These are phyloP conservation scores for Tetrahymena thermophila DNA, from an alignment of 73 alveolate species.

Conservation along the genomic window DNA sequence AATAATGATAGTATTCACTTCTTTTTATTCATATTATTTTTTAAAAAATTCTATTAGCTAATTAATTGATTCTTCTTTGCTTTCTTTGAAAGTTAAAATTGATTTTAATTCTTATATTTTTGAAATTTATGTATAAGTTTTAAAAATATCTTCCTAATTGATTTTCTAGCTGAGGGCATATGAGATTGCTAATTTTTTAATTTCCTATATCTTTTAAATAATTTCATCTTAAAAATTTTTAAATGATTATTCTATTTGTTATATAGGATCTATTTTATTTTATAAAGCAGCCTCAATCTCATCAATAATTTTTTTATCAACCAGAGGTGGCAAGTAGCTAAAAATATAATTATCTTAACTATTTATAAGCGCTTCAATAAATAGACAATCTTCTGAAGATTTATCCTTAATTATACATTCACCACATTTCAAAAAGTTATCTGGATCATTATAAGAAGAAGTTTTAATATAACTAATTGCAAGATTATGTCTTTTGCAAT, in stretches of 20 bases:
- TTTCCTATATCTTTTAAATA: neutral
- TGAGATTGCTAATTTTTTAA: neutral
- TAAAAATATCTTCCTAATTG: neutral
- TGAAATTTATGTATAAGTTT: neutral
- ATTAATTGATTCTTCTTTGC: too few relatives aligned
- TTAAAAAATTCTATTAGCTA: too few relatives aligned
- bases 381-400: neutral
- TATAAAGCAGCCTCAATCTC: neutral
- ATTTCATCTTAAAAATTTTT: neutral
- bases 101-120: neutral
- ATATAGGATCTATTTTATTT: neutral
- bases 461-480: too few relatives aligned
- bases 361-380: neutral
- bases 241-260: neutral
- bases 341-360: neutral
- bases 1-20: neutral
- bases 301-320: neutral
- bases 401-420: too few relatives aligned
- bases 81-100: neutral
- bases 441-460: too few relatives aligned
- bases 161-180: neutral
- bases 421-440: too few relatives aligned
- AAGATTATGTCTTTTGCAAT: too few relatives aligned
- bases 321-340: neutral
- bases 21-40: neutral